Evolutionary conservation across 495 filamentous ascomycete species (phyloP), one percentile per base, ranked within the genome.

Genomic region (Lophiotrema nucula): DNA sequence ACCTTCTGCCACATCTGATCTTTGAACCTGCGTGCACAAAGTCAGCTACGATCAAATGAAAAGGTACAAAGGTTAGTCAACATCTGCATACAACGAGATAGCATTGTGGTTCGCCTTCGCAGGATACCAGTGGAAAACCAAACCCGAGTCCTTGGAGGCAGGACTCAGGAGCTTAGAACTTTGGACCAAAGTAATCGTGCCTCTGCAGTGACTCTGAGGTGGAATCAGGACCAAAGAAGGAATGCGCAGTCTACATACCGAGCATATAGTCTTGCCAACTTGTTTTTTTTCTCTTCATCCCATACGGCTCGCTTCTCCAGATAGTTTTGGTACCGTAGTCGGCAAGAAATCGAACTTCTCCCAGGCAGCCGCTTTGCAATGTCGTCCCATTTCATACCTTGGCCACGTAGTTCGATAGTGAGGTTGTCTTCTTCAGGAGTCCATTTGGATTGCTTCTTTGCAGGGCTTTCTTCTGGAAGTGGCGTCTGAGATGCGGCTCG

Each of bases 261-360:
- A 71, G 96, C 92, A 72, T 98, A 98, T 45, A 97, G 77, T 58
- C 90, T 82, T 28, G 93, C 92, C 16, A 98, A 81, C 73, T 92
- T 96, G 74, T 97, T 93, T 76, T 97, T 97, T 72, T 88, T 87
- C 72, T 97, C 93, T 64, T 98, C 93, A 66, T 95, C 89, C 93
- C 93, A 98, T 64, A 95, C 88, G 59, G 85, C 85, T 53, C 89
- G 75, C 65, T 89, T 81, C 71, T 98, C 95, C 46, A 97, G 79
- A 69, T 97, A 98, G 68, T 98, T 98, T 61, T 98, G 93, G 72
- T 96, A 98, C 63, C 96, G 91, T 39, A 98, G 79, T 21, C 93
- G 84, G 72, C 93, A 98, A 55, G 88, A 91, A 64, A 96, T 96
- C 38, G 89, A 84, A 72, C 89, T 96, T 57, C 93, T 84, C 53